phyloP scores from a whole-genome alignment of 2,329 filamentous ascomycete genomes.

The Claviceps fusiformis region DNA sequence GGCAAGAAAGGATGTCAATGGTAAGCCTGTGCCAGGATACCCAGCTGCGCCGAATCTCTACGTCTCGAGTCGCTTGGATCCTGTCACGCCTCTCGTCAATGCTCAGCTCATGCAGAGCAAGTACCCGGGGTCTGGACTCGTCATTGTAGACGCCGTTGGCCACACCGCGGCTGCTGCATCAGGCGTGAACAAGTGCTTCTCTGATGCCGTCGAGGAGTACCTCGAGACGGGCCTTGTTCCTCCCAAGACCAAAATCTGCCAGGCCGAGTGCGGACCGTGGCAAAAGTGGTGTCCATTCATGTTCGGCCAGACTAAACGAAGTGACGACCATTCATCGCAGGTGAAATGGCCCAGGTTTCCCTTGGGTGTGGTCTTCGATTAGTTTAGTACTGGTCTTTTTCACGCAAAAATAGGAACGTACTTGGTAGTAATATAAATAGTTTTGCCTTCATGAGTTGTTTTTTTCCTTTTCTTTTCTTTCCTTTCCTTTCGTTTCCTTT shows the following conservation, averaged over 20 bases:
- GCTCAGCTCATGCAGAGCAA: constrained; percentile 17
- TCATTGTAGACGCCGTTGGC: constrained; percentile 18
- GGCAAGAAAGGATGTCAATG: constrained; percentile 5
- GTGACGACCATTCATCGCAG: not conserved
- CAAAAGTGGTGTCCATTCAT: not conserved
- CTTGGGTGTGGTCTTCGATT: not conserved
- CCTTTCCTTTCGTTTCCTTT: too few species aligned
- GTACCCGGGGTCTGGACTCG: constrained; percentile 16
- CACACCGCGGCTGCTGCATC: constrained; percentile 12
- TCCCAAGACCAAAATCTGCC: constrained; percentile 5
- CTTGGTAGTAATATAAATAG: not conserved
- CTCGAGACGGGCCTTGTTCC: constrained; percentile 18
- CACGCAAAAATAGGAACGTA: not conserved
- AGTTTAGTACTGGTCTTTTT: not conserved
- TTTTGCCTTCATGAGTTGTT: too few species aligned
- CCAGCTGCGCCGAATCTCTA: constrained; percentile 18
- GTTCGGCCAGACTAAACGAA: not conserved
- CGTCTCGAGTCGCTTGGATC: constrained; percentile 27
- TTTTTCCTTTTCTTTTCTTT: too few species aligned
- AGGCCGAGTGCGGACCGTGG: constrained; percentile 9
- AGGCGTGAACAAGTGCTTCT: constrained; percentile 10
- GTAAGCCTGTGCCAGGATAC: constrained; percentile 1
- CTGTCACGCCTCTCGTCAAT: constrained; percentile 24
- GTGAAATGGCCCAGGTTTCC: not conserved
- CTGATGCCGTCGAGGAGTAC: constrained; percentile 13